Percentiles rank a stretch among this genome's conserved stretches.
Evolutionary conservation across 441 rosid species (phyloP).

Genomic region (Populus hybrid): DNA sequence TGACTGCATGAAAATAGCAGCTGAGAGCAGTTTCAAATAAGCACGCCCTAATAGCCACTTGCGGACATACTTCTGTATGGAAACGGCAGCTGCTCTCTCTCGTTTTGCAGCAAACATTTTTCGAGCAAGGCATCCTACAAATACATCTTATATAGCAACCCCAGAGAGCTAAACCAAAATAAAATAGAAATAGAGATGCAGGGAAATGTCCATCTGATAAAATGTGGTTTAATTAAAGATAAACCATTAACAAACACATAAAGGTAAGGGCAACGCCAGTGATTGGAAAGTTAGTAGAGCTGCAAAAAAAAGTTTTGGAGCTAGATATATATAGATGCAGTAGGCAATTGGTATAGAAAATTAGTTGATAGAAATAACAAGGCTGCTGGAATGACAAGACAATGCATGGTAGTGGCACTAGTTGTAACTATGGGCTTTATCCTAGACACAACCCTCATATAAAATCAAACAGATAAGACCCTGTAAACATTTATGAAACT

Average conservation of each 20-base stretch:
- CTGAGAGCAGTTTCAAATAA: constrained; percentile 49
- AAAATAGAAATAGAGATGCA: constrained; percentile 10
- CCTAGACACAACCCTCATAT: not conserved
- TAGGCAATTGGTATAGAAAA: not conserved
- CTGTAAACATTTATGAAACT: not conserved
- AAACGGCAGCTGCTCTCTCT: constrained; percentile 69
- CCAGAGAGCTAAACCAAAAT: constrained; percentile 27
- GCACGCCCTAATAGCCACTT: constrained; percentile 54
- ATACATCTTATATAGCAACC: constrained; percentile 12
- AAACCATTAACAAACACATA: not conserved
- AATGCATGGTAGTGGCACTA: not conserved
- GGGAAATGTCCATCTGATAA: constrained; percentile 1
- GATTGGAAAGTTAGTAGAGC: not conserved
- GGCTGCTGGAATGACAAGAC: not conserved
- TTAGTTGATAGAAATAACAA: not conserved
- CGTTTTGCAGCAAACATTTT: constrained; percentile 55
- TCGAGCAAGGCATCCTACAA: constrained; percentile 78
- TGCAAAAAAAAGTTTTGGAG: not conserved
- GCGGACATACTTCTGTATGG: constrained; percentile 66
- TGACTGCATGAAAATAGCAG: constrained; percentile 63
- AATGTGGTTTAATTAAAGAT: not conserved
- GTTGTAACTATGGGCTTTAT: not conserved
- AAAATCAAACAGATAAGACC: not conserved
- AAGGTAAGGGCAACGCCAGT: not conserved
- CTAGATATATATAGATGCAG: not conserved